Evolutionary conservation across 768 basidiomycete genomes (phyloP), one percentile per base, ranked within the genome.

Genomic region (Sporobolomyces phaffii): DNA sequence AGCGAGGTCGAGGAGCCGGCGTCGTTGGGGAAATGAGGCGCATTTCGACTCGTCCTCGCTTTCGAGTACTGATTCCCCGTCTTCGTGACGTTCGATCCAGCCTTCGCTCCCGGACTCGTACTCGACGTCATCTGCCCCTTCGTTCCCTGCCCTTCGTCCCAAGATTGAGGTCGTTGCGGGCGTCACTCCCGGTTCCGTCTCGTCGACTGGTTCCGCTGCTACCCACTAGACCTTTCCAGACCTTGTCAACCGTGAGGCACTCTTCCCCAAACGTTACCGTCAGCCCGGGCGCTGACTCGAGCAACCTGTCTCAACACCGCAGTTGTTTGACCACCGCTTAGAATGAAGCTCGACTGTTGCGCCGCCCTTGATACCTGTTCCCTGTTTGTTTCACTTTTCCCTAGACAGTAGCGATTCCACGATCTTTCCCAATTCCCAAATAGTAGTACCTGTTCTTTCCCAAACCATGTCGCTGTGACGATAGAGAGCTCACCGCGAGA

Each of bases 41-140:
- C 31, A 7, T 18, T 31, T 15, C 18, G 4, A 34, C 52, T 36
- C 8, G 20, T 38, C 10, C 38, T 9, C 38, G 11, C 44, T n/a
- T 18, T 56, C 22, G n/a, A n/a, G n/a, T n/a, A n/a, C n/a, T n/a
- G n/a, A n/a, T n/a, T n/a, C n/a, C n/a, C n/a, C n/a, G n/a, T n/a
- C n/a, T n/a, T n/a, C n/a, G n/a, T n/a, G n/a, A n/a, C n/a, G n/a
- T n/a, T 56, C 24, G 7, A 15, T n/a, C n/a, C 26, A 56, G 56
- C 56, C 56, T 29, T 58, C 56, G 29, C 29, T 58, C 28, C 56
- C 56, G 43, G 56, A 58, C 43, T 58, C 56, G 43, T 58, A 58
- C 56, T 9, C 56, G 4, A 11, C 56, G 14, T 58, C 56, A 20
- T n/a, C 24, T 20, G 29, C 6, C 24, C 45, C 56, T 28, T 31